phyloP scores from a whole-genome alignment of 257 asterid species.

The Petrea volubilis region DNA sequence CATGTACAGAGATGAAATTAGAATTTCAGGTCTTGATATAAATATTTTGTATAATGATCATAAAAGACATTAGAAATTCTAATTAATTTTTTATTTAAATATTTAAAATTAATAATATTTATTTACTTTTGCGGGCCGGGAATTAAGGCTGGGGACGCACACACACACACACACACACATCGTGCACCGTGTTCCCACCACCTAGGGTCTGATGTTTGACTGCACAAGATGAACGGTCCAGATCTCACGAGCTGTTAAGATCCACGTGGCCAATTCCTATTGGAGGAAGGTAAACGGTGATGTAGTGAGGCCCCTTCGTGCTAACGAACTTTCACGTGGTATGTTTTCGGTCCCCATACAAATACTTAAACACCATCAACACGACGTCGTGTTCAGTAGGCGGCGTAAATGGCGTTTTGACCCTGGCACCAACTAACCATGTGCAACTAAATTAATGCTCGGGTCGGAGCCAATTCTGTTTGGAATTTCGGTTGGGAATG shows the following conservation, averaged over 20 bases:
- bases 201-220: constrained; percentile 36
- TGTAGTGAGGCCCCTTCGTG: constrained; percentile 18
- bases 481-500: not conserved
- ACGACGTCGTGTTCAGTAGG: constrained; percentile 9
- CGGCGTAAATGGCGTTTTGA: constrained; percentile 10
- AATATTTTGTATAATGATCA: too few species aligned
- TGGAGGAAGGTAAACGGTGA: constrained; percentile 13
- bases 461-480: not conserved
- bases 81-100: too few species aligned
- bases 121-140: constrained; percentile 32
- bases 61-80: too few species aligned
- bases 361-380: not conserved
- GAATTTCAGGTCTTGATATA: too few species aligned
- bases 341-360: constrained; percentile 19
- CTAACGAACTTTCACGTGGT: constrained; percentile 42
- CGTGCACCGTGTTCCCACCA: constrained; percentile 24
- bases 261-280: constrained; percentile 22
- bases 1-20: too few species aligned
- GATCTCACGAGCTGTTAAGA: not conserved
- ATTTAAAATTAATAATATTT: too few species aligned
- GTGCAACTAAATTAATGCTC: constrained; percentile 28
- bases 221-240: not conserved
- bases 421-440: constrained; percentile 25
- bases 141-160: constrained; percentile 23
- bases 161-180: constrained; percentile 3